Conservation (phyloP, 2,329 filamentous ascomycete species). For the Ceratocystis albifundus region DNA sequence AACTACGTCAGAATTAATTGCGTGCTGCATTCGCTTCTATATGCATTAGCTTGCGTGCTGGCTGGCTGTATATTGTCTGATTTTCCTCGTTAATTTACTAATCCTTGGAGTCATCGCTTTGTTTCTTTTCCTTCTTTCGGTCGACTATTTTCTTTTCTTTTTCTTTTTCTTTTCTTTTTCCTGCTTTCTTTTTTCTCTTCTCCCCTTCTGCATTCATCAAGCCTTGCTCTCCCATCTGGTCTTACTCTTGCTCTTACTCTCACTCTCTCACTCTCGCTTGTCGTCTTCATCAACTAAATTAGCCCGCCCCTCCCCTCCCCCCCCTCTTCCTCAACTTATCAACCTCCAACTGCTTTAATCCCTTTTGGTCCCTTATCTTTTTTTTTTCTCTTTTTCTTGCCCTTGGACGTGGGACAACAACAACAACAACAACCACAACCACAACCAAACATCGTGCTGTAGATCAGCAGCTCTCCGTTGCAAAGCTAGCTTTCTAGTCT, state of each 20-base stretch:
- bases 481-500: neutral
- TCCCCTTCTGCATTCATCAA: neutral
- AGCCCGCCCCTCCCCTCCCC: too few relatives aligned
- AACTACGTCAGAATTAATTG: conserved; percentile 15
- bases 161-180: neutral
- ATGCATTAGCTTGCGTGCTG: conserved; percentile 17
- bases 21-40: conserved; percentile 17
- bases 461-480: neutral
- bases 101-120: conserved; percentile 10
- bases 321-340: neutral
- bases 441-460: neutral
- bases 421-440: too few relatives aligned
- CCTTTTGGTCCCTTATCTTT: conserved; percentile 8
- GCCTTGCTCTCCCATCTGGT: neutral
- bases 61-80: conserved; percentile 19
- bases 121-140: conserved; percentile 16
- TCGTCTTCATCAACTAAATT: neutral
- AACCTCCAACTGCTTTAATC: conserved; percentile 3
- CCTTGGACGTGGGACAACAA: neutral
- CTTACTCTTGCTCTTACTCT: neutral
- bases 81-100: conserved; percentile 7
- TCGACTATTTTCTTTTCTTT: neutral
- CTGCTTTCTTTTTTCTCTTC: neutral
- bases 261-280: neutral
- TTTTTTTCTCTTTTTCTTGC: neutral